Base-by-base conservation (phyloP, 192 early-diverging fungal species). In the Backusella tuberculispora region DNA sequence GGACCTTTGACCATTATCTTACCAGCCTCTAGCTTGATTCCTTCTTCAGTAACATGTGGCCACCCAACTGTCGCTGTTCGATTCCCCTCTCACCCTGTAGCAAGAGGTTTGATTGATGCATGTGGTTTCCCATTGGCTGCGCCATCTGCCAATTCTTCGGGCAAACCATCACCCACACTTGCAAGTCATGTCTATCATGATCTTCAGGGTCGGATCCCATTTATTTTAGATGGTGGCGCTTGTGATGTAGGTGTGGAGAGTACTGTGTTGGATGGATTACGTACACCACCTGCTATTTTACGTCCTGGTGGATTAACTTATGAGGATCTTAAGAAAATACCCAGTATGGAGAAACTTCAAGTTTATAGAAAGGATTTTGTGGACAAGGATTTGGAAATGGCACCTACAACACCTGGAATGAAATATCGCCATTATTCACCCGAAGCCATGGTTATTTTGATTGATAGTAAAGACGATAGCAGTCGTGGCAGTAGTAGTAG, bases 401-500 rank as follows among this genome's bases (percentile, higher is more conserved):
- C 88, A 8, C 98, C 98, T 1, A 97, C 95, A 0, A 97, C 98
- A 19, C 98, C 98, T 24, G 98, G 98, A 13, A 99, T 99, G 98
- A 99, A 99, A 80, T 99, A 99, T 80, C 83, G 96, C 6, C 98
- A 99, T 83, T 99, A 99, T 77, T 93, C 95, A 24, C 98, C 98
- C 7, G 87, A 93, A 26, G 95, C 94, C 3, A 87, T 90, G 47
- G 97, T 98, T 24, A 83, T 96, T 10, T 64, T 98, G 26, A 88
- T 96, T 76, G 91, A 88, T 44, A 63, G 66, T 38, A 46, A 43
- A 26, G 7, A 46, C 6, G 45, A 48, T 38, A 50, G 21, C 10
- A 60, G 21, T 34, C 29, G 29, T 2, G 29, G 29, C 29, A 34
- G 29, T 34, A 34, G 2, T 34, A 34, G 29, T 1, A 34, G 29